Evolutionary conservation across 2,329 filamentous ascomycete genomes (phyloP).

Genomic region (Beauveria rudraprayagi): DNA sequence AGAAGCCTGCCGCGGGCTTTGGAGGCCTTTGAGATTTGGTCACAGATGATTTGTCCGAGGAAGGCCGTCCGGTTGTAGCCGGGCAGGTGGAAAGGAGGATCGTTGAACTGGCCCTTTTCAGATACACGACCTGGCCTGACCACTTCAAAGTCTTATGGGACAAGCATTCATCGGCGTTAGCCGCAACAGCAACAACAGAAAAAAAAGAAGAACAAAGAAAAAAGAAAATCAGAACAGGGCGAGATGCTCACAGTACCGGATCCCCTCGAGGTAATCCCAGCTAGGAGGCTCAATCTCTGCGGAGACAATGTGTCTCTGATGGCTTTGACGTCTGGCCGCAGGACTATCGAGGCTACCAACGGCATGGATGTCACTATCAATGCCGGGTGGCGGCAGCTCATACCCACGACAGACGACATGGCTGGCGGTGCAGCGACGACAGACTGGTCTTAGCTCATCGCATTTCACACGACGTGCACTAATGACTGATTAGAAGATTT

Average conservation of each 20-base stretch:
- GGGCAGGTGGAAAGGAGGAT: not conserved
- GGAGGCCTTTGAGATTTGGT: constrained; percentile 1
- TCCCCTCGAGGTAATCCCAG: not conserved
- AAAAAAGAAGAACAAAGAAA: too few species aligned
- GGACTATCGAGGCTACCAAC: not conserved
- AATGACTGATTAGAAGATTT: not conserved
- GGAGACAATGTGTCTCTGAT: not conserved
- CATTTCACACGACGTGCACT: not conserved
- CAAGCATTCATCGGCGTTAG: not conserved
- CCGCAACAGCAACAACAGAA: too few species aligned
- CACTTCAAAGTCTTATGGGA: not conserved
- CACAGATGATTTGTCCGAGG: not conserved
- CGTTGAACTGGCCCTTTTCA: not conserved
- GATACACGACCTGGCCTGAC: not conserved
- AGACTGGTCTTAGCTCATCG: not conserved
- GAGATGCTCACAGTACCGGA: not conserved
- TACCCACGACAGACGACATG: not conserved
- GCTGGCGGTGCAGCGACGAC: not conserved
- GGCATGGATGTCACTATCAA: not conserved
- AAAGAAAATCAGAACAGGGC: too few species aligned
- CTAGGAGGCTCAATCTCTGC: not conserved
- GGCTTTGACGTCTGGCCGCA: not conserved
- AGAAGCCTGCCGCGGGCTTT: not conserved
- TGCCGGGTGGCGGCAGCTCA: not conserved
- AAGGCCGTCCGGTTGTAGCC: not conserved